phyloP scores from a whole-genome alignment of 352 stramenopile genomes.

The Globisporangium yorkense region DNA sequence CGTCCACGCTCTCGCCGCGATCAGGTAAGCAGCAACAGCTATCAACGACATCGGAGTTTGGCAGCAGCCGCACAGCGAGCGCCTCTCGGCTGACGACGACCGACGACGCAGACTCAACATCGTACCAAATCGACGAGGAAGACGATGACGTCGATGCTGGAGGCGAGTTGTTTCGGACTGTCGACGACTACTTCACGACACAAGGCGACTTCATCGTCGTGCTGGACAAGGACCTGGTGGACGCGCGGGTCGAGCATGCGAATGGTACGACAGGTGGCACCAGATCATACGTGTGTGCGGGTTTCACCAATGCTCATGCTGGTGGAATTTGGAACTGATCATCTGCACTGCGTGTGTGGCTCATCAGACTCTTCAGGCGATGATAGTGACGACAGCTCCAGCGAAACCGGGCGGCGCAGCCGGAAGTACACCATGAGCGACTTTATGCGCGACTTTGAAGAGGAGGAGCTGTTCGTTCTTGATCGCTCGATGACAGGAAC shows the following conservation, averaged over 20 bases:
- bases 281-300: neutral
- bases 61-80: slow-evolving; percentile 1
- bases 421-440: slow-evolving; percentile 71
- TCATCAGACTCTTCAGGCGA: slow-evolving; percentile 23
- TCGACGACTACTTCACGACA: slow-evolving; percentile 58
- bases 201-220: slow-evolving; percentile 31
- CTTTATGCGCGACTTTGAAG: slow-evolving; percentile 78
- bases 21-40: slow-evolving; percentile 13
- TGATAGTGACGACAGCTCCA: slow-evolving; percentile 40
- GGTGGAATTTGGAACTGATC: too few relatives aligned
- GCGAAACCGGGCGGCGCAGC: slow-evolving; percentile 30
- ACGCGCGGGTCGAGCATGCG: slow-evolving; percentile 8
- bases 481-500: slow-evolving; percentile 22
- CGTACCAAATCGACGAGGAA: slow-evolving; percentile 13
- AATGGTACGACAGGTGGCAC: slow-evolving; percentile 12
- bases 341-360: neutral
- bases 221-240: slow-evolving; percentile 12
- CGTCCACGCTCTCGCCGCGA: slow-evolving; percentile 24
- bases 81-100: neutral
- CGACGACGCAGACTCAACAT: slow-evolving; percentile 2
- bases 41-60: neutral
- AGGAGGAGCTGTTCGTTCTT: slow-evolving; percentile 39
- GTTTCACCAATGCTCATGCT: neutral
- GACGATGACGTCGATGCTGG: slow-evolving; percentile 23
- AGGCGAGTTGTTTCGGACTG: slow-evolving; percentile 20